Percentiles rank a stretch among this genome's conserved stretches.
phyloP scores from a whole-genome alignment of 345 rosid genomes.

The Camelina hispida region DNA sequence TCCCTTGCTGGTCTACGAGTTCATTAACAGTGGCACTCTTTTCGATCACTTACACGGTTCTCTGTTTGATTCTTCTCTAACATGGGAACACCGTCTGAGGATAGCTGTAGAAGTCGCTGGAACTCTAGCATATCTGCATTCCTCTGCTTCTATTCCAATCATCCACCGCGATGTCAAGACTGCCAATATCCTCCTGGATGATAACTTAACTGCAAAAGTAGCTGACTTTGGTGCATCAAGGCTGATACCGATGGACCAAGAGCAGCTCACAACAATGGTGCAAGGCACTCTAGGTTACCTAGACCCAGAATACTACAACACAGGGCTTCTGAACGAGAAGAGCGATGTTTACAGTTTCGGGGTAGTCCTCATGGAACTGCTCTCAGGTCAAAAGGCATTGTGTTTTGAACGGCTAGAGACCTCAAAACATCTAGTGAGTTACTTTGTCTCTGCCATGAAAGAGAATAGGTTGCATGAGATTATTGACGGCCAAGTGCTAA shows the following conservation, averaged over 20 bases:
- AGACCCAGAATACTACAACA: constrained; percentile 53
- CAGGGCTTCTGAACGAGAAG: constrained; percentile 39
- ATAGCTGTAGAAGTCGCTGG: constrained; percentile 49
- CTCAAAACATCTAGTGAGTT: constrained; percentile 41
- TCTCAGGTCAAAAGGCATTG: constrained; percentile 45
- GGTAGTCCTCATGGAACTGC: constrained; percentile 50
- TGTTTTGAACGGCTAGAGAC: constrained; percentile 27
- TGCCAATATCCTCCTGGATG: constrained; percentile 53
- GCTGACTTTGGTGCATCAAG: constrained; percentile 61
- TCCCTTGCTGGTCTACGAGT: constrained; percentile 46
- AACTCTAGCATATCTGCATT: constrained; percentile 54
- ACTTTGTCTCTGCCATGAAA: constrained; percentile 40
- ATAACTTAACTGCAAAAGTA: constrained; percentile 50
- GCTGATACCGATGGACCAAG: constrained; percentile 48
- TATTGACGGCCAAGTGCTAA: constrained; percentile 25
- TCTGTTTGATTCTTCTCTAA: constrained; percentile 7
- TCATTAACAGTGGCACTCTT: constrained; percentile 41
- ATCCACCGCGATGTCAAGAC: constrained; percentile 57
- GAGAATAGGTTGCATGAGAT: constrained; percentile 23
- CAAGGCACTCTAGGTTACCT: constrained; percentile 55
- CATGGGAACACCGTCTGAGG: constrained; percentile 49
- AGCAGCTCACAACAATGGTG: constrained; percentile 49
- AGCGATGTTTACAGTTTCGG: constrained; percentile 64
- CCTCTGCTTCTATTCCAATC: constrained; percentile 49
- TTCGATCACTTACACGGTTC: constrained; percentile 43